Evolutionary conservation across 352 stramenopile species (phyloP).

Genomic region (Globisporangium apiculatum): DNA sequence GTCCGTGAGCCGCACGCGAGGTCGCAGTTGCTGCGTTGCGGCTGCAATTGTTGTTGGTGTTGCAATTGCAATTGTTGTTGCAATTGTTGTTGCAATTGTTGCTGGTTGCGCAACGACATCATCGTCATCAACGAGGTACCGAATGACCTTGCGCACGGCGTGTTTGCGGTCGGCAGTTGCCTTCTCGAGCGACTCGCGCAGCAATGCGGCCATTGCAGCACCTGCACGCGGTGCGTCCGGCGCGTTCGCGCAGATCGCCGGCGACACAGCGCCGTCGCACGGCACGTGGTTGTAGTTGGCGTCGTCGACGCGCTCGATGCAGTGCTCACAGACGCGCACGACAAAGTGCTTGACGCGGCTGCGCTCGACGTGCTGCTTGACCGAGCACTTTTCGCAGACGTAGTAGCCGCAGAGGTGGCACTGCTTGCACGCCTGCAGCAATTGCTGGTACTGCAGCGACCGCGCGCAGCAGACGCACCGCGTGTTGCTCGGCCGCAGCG

Average conservation of each 20-base stretch:
- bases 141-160: slow-evolving; percentile 35
- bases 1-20: slow-evolving; percentile 1
- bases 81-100: neutral
- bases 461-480: slow-evolving; percentile 25
- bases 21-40: no score
- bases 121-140: slow-evolving; percentile 33
- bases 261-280: neutral
- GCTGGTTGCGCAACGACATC: neutral
- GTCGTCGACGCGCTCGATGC: slow-evolving; percentile 34
- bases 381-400: slow-evolving; percentile 37
- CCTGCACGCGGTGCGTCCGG: neutral
- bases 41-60: neutral
- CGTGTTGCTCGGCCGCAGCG: slow-evolving; percentile 17
- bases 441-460: slow-evolving; percentile 14
- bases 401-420: slow-evolving; percentile 6
- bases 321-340: slow-evolving; percentile 37
- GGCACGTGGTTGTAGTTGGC: slow-evolving; percentile 25
- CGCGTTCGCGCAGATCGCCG: slow-evolving; percentile 1
- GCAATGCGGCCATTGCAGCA: slow-evolving; percentile 4
- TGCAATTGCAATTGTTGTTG: no score
- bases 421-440: slow-evolving; percentile 3
- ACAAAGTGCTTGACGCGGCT: slow-evolving; percentile 27
- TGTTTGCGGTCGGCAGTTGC: slow-evolving; percentile 16
- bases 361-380: slow-evolving; percentile 30
- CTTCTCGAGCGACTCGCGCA: slow-evolving; percentile 26